Base-by-base conservation (phyloP, 495 filamentous ascomycete species). In the Filosporella fistucella region DNA sequence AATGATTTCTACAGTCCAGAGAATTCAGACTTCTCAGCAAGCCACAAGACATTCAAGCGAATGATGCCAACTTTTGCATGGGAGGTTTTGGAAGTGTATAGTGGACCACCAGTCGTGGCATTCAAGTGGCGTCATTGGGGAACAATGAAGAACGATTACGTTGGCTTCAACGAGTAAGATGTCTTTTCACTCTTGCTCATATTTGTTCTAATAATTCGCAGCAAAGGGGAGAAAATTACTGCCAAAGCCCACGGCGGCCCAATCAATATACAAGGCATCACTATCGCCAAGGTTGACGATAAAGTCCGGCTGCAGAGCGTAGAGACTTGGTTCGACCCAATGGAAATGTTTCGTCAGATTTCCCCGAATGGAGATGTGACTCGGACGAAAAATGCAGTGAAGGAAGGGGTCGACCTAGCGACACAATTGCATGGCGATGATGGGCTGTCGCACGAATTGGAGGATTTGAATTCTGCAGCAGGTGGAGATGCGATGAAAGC, bases 61-160 rank as follows among this genome's bases (percentile, higher is more conserved):
- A 82, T 81, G 76, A 84, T 85, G 80, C 80, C 78, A 12, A 78
- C 75, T 0, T 85, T 86, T 65, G 78, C 78, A 0, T 86, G 80
- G 79, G 81, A 85, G 66, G 80, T 84, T 17, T 60, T 77, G 12
- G 81, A 84, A 64, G 79, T 85, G 2, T 82, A 78, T 54, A 71
- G 70, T 33, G 79, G 76, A 0, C 80, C 78, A 32, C 80, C 81
- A 17, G 60, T 62, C 42, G 81, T 85, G 4, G 62, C 70, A 1
- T 81, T 83, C 56, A 69, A 69, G 43, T 84, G 81, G 80, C 59
- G 81, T 23, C 81, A 85, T 54, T 84, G 81, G 81, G 80, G 80
- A 2, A 59, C 61, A 10, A 82, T 85, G 72, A 76, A 74, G 62
- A 74, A 72, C 52, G 81, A 84, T 60, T 85, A 84, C 61, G 68